Percentiles rank a stretch among this genome's conserved stretches.
Evolutionary conservation across 2,329 filamentous ascomycete genomes (phyloP).

Genomic region (Nigrograna mackinnonii): DNA sequence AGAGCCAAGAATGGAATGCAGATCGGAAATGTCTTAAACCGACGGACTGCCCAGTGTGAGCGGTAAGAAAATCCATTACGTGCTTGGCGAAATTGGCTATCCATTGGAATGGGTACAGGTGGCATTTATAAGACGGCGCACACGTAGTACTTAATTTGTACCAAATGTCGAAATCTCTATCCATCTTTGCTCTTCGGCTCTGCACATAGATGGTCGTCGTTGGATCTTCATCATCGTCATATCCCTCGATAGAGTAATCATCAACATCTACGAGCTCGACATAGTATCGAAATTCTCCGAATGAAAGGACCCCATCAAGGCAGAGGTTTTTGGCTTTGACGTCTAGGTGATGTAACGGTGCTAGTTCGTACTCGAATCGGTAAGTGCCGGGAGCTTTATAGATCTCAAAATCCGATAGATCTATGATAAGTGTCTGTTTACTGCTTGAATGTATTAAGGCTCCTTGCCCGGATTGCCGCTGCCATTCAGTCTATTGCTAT

Average conservation of each 20-base stretch:
- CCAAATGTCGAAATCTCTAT: conserved; percentile 54
- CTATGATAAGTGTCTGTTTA: not conserved
- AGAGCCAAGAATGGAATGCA: conserved; percentile 63
- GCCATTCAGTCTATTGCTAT: not conserved
- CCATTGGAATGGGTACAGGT: conserved; percentile 69
- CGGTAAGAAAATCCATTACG: conserved; percentile 66
- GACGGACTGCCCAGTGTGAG: conserved; percentile 35
- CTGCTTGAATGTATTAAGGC: not conserved
- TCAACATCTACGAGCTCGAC: conserved; percentile 62
- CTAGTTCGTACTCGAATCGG: conserved; percentile 14
- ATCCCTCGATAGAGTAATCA: conserved; percentile 67
- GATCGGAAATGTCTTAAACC: conserved; percentile 60
- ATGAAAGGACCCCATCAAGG: conserved; percentile 46
- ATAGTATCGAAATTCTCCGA: conserved; percentile 49
- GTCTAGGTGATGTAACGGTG: conserved; percentile 21
- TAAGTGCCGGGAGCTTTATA: conserved; percentile 12
- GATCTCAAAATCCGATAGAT: conserved; percentile 20
- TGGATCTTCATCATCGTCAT: conserved; percentile 55
- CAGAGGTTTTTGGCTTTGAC: conserved; percentile 18
- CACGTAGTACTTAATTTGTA: conserved; percentile 65
- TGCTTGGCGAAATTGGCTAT: conserved; percentile 72
- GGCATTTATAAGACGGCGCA: conserved; percentile 64
- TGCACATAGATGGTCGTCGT: conserved; percentile 67
- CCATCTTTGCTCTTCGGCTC: conserved; percentile 45
- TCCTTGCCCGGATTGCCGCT: not conserved